Percentiles rank a stretch among this genome's conserved stretches.
These are phyloP conservation scores for Podospora tetraspora DNA, from an alignment of 495 filamentous ascomycete species.

Conservation along the genomic window DNA sequence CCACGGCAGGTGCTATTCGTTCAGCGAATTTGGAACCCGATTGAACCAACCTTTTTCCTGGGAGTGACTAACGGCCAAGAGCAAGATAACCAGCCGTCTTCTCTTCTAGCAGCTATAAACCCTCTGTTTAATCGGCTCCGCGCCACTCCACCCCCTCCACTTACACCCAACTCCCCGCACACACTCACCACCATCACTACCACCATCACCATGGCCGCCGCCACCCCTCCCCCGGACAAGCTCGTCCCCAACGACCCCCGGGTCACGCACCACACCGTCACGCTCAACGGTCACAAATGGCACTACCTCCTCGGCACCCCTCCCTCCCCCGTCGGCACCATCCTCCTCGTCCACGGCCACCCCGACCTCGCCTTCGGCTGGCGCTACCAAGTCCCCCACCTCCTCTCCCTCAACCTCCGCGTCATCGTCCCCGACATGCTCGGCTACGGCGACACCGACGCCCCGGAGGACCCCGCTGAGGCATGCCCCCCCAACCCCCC, in stretches of 20 bases:
- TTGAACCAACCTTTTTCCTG: background rate
- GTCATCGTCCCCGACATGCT: constrained; percentile 45
- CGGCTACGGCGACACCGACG: constrained; percentile 67
- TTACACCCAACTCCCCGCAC: background rate
- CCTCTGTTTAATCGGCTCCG: background rate
- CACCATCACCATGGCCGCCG: background rate
- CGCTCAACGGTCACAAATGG: constrained; percentile 58
- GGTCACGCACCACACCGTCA: constrained; percentile 54
- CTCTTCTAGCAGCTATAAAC: background rate
- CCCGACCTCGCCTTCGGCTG: constrained; percentile 68
- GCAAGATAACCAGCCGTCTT: too few species aligned
- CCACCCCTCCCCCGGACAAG: constrained; percentile 37
- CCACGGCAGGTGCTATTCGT: background rate
- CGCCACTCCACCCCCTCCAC: background rate
- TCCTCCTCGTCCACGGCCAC: constrained; percentile 56
- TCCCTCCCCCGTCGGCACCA: constrained; percentile 52
- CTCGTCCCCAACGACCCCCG: constrained; percentile 60
- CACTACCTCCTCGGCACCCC: constrained; percentile 65
- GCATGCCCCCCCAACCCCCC: background rate
- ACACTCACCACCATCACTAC: background rate
- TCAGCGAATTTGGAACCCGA: background rate
- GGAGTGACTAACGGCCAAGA: background rate
- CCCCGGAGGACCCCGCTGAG: constrained; percentile 36
- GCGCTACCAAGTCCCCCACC: constrained; percentile 74
- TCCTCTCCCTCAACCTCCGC: constrained; percentile 58